Conservation (phyloP, 257 asterid species). For the Forsythia viridissima region DNA sequence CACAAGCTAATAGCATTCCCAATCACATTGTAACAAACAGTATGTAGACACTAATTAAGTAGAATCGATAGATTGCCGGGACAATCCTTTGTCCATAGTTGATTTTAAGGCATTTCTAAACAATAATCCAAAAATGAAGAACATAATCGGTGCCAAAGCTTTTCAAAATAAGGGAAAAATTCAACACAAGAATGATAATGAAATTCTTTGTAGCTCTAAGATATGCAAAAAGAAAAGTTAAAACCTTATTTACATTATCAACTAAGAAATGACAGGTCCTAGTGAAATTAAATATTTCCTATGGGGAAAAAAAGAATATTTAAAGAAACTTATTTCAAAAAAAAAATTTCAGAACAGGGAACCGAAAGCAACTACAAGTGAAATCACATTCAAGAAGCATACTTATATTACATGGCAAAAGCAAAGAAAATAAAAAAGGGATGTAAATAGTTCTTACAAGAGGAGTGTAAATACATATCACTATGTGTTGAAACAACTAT, state of each 20-base stretch:
- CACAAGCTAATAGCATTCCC: too few species aligned
- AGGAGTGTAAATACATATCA: constrained; percentile 92
- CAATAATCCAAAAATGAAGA: too few species aligned
- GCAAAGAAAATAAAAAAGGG: constrained; percentile 12
- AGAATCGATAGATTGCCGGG: neutral
- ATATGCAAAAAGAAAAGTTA: constrained; percentile 22
- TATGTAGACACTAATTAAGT: neutral
- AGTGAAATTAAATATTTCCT: constrained; percentile 7
- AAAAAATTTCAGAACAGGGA: constrained; percentile 18
- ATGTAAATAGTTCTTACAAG: constrained; percentile 65
- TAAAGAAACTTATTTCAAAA: constrained; percentile 3
- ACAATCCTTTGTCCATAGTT: neutral
- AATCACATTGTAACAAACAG: neutral
- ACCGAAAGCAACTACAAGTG: constrained; percentile 23
- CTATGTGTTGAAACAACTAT: constrained; percentile 73
- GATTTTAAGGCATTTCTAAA: neutral
- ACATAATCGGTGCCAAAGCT: neutral
- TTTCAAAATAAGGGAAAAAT: constrained; percentile 27
- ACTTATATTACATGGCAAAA: constrained; percentile 5
- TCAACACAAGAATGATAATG: constrained; percentile 17
- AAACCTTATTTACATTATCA: constrained; percentile 21
- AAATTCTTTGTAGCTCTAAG: constrained; percentile 23
- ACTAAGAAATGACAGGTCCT: neutral
- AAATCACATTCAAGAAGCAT: constrained; percentile 17
- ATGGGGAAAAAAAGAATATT: neutral